phyloP scores from a whole-genome alignment of 139 green algal species.

The Coelastrella sp. region DNA sequence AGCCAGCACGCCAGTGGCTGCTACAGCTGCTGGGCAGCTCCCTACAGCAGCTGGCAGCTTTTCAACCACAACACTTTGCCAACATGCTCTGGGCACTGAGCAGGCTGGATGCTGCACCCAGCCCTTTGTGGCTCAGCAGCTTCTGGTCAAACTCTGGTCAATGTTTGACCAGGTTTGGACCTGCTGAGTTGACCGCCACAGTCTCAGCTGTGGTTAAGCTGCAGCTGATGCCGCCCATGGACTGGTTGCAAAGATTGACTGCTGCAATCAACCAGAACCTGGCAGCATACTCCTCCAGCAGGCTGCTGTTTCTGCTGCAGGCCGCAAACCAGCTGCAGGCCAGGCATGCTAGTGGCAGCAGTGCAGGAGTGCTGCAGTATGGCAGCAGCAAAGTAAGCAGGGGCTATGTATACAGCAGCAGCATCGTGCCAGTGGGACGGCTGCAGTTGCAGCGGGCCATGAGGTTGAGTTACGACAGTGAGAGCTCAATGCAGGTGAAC shows the following conservation, averaged over 20 bases:
- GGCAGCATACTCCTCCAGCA: neutral
- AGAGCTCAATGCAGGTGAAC: neutral
- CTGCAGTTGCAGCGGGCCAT: neutral
- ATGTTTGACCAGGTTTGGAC: neutral
- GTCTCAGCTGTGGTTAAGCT: neutral
- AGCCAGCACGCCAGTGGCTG: conserved; percentile 5
- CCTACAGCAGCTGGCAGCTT: neutral
- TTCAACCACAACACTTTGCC: neutral
- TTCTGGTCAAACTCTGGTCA: conserved; percentile 17
- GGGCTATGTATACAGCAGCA: neutral
- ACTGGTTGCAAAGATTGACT: neutral
- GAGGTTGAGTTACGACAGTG: neutral
- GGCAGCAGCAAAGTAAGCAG: neutral
- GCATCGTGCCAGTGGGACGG: neutral
- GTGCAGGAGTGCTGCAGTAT: neutral
- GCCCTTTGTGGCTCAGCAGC: neutral
- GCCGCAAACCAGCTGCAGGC: neutral
- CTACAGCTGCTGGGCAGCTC: neutral
- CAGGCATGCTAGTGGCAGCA: neutral
- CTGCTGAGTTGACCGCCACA: neutral
- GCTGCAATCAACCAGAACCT: neutral
- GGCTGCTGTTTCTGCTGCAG: neutral
- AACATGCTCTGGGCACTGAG: conserved; percentile 11
- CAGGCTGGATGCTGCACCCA: neutral
- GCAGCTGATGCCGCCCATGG: neutral